Conservation (phyloP, 2,329 filamentous ascomycete species). For the Fusarium sterilihyphosum region DNA sequence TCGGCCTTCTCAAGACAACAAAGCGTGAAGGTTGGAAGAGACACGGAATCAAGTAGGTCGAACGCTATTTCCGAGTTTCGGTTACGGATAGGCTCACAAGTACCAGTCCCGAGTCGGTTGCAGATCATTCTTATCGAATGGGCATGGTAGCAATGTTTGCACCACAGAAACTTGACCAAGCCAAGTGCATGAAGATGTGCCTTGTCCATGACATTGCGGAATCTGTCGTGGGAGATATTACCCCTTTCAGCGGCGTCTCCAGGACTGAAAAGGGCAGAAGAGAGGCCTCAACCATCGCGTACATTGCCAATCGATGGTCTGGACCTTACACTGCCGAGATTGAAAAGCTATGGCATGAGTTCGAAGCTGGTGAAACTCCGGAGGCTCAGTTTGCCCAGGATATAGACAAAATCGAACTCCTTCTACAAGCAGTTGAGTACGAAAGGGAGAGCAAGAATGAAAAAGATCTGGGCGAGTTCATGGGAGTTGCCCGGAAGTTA, state of each 20-base stretch:
- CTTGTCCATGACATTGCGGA: conserved; percentile 98
- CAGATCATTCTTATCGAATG: conserved; percentile 99
- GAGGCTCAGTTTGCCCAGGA: conserved; percentile 94
- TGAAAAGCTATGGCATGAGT: conserved; percentile 88
- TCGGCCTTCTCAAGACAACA: conserved; percentile 93
- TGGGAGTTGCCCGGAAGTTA: conserved; percentile 78
- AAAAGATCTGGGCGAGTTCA: conserved; percentile 86
- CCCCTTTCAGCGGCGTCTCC: conserved; percentile 85
- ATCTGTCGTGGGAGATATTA: conserved; percentile 95
- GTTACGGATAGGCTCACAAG: background rate
- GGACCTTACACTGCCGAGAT: conserved; percentile 75
- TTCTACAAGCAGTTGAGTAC: conserved; percentile 97
- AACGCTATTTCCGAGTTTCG: background rate
- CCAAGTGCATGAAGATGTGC: conserved; percentile 92
- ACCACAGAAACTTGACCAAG: conserved; percentile 76
- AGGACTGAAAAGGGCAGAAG: conserved; percentile 90
- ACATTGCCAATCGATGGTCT: conserved; percentile 77
- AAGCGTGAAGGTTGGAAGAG: conserved; percentile 96
- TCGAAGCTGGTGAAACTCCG: conserved; percentile 84
- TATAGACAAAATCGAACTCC: conserved; percentile 94
- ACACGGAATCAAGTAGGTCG: conserved; percentile 71
- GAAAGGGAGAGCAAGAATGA: conserved; percentile 74
- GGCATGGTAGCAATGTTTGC: conserved; percentile 93
- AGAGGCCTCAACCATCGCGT: conserved; percentile 90
- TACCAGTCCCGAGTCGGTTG: conserved; percentile 82